Base-by-base conservation (phyloP, 768 basidiomycete genomes). In the Lyophyllum semitale region DNA sequence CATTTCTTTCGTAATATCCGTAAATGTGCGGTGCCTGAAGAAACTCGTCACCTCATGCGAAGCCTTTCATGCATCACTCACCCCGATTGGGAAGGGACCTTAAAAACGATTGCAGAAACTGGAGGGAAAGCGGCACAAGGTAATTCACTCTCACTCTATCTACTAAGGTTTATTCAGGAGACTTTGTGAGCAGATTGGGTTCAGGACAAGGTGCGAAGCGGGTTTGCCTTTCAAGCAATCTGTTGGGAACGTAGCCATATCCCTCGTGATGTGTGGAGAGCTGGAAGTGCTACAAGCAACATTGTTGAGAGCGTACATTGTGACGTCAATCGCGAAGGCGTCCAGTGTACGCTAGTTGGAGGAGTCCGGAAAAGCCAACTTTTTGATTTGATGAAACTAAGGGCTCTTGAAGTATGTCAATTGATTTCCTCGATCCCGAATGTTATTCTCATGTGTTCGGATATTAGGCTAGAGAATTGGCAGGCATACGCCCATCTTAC, bases 241-340 rank as follows among this genome's bases (percentile, higher is more conserved):
- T 67, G 64, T 48, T 61, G 59, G 63, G 51, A 40, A 7, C 51
- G 44, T n/a, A 64, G 65, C 33, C 48, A 29, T 12, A 68, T 68
- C 15, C 63, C 66, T 1, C 9, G 25, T 3, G 52, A 22, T 15
- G 41, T 68, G 8, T 68, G 66, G 65, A 37, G 43, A 20, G 58
- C 52, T 1, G 63, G 59, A 0, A 59, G 58, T 4, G 22, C 33
- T 0, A 61, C 52, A 30, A 62, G 41, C 17, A 67, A 58, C 47
- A 38, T 18, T 51, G 43, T 57, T 30, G 55, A 60, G 33, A 48
- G 41, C 18, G 49, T 60, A 4, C 66, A 67, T 41, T 4, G 43
- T 3, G 61, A 67, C 29, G 57, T 61, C 15, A 61, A 66, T 22
- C 3, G 43, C 1, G 64, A 66, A 40, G 63, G 65, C 1, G 26